Conservation (phyloP, 305 asterid species). For the Rubia peregrina region DNA sequence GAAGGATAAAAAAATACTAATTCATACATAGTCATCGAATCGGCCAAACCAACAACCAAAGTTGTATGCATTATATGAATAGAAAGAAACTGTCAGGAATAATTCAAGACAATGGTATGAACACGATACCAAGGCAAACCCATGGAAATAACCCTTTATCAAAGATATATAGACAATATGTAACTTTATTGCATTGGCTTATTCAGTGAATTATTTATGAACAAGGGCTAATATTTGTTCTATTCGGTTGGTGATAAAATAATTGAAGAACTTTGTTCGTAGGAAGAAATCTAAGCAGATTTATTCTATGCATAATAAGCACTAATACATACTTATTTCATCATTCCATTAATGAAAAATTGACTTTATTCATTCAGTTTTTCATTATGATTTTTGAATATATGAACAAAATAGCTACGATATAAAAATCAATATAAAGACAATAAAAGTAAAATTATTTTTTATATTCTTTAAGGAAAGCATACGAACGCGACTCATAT, state of each 20-base stretch:
- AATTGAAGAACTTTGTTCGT: neutral
- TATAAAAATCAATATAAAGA: too few relatives aligned
- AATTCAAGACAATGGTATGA: neutral
- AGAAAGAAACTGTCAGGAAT: neutral
- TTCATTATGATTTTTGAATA: too few relatives aligned
- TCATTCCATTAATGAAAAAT: neutral
- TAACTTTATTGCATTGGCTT: constrained; percentile 1
- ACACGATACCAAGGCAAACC: neutral
- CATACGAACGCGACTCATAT: too few relatives aligned
- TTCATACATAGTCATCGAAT: neutral
- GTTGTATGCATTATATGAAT: neutral
- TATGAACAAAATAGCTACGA: too few relatives aligned
- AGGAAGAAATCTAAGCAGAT: neutral
- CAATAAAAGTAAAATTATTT: too few relatives aligned
- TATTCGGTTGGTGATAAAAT: neutral
- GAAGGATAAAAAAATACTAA: neutral
- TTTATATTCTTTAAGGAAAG: too few relatives aligned
- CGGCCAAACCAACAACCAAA: neutral
- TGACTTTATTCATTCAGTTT: neutral
- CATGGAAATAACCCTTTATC: neutral
- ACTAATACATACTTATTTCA: neutral
- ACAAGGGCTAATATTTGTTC: neutral
- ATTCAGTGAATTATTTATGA: neutral
- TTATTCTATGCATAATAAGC: neutral
- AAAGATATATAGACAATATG: neutral